Evolutionary conservation across 108 stramenopile species (phyloP).

Genomic region (Pinguiococcus pyrenoidosus): DNA sequence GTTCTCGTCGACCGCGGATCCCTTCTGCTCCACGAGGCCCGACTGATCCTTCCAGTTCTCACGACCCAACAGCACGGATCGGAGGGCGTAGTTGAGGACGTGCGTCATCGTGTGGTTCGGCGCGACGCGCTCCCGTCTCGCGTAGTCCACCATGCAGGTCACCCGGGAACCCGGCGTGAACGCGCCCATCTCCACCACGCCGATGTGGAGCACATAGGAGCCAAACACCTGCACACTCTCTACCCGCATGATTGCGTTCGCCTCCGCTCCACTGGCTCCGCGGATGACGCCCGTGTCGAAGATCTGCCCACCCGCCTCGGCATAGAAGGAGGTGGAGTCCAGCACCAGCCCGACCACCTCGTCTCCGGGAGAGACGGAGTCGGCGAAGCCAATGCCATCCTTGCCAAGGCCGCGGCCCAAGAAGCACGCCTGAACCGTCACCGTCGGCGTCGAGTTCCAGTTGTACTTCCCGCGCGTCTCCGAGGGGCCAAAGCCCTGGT

Average conservation of each 20-base stretch:
- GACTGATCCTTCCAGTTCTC: too few species aligned
- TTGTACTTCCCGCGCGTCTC: conserved; percentile 72
- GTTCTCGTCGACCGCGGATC: conserved; percentile 77
- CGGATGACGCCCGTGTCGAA: conserved; percentile 65
- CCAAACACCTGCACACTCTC: conserved; percentile 73
- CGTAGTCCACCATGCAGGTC: conserved; percentile 77
- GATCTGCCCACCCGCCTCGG: conserved; percentile 90
- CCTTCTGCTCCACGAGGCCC: conserved; percentile 67
- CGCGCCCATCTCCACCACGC: conserved; percentile 39
- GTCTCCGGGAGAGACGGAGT: conserved; percentile 32
- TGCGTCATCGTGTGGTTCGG: conserved; percentile 99
- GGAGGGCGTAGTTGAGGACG: conserved; percentile 86
- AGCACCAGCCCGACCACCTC: conserved; percentile 75
- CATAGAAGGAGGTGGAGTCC: conserved; percentile 84
- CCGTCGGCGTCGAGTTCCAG: conserved; percentile 59
- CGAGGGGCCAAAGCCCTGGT: conserved; percentile 54
- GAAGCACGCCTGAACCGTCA: conserved; percentile 68
- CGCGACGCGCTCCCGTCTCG: conserved; percentile 48
- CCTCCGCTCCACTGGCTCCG: not conserved
- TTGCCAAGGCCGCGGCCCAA: conserved; percentile 56
- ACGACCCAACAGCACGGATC: conserved; percentile 58
- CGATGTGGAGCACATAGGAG: conserved; percentile 72
- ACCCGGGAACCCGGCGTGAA: conserved; percentile 58
- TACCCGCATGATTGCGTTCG: conserved; percentile 37
- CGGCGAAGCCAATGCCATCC: conserved; percentile 70